A percentile compares a stretch with the other conserved stretches of the same genome.
phyloP scores from a whole-genome alignment of 148 eudicot species.

The Vaccinium myrtillus region DNA sequence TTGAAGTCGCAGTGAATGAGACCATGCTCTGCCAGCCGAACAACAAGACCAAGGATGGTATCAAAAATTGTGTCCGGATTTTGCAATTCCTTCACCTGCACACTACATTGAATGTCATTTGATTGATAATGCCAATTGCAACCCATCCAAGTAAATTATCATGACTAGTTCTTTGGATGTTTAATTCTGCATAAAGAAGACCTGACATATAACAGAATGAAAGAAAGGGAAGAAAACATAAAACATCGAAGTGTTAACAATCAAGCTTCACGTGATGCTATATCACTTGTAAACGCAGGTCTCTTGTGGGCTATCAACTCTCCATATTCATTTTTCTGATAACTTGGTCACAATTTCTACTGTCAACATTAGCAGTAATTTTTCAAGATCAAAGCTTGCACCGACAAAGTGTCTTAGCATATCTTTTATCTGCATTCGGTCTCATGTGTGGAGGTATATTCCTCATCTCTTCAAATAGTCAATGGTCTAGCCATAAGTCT shows the following conservation, averaged over 20 bases:
- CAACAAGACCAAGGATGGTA: slow-evolving; percentile 60
- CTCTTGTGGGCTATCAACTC: background rate
- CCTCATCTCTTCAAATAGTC: background rate
- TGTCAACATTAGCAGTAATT: background rate
- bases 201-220: background rate
- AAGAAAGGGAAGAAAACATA: background rate
- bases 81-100: slow-evolving; percentile 89
- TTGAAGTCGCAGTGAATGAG: slow-evolving; percentile 97
- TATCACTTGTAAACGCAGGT: background rate
- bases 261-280: background rate
- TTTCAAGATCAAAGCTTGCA: background rate
- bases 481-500: background rate
- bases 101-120: slow-evolving; percentile 38
- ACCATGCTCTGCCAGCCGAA: slow-evolving; percentile 94
- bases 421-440: background rate
- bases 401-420: background rate
- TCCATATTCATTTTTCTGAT: background rate
- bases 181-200: background rate
- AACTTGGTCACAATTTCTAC: background rate
- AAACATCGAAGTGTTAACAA: background rate
- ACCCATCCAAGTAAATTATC: background rate
- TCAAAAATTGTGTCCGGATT: slow-evolving; percentile 82
- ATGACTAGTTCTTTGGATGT: background rate
- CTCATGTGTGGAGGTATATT: background rate
- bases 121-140: background rate